Evolutionary conservation across 345 rosid genomes (phyloP), one percentile per base, ranked within the genome.

Genomic region (Ricinus communis): DNA sequence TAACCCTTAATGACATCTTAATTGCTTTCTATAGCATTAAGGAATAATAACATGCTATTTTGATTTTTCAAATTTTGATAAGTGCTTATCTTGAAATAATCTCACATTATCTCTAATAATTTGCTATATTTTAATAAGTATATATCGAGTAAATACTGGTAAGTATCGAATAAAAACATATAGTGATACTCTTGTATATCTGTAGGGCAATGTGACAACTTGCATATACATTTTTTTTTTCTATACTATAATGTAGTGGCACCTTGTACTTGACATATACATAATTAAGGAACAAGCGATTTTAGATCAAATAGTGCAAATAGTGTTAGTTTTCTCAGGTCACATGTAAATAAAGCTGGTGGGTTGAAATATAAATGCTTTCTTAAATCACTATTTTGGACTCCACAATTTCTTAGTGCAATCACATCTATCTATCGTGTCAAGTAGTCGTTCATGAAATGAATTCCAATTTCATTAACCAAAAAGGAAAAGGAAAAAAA

Each of bases 281-380:
- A 25, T 22, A 43, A 1, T 62, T 40, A 40, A 38, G 66, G 14
- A n/a, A 45, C 66, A 45, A 62, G 66, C 27, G 21, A 22, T 10
- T 40, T 21, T 5, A 9, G 28, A 62, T n/a, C 8, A 59, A 55
- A 59, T 36, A 36, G 25, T 60, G 27, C 45, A 7, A 1, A 15
- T 31, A 36, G 65, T 60, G 65, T 28, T 60, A 33, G 46, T 36
- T 7, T 33, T 36, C 16, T 60, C 19, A 36, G 65, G 46, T 33
- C 65, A 33, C 25, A 4, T 60, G 65, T 36, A 33, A 60, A 60
- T 38, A 60, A 60, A 27, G 9, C 36, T 36, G 45, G 45, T 60
- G 46, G 65, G 25, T 38, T 60, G 25, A 38, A 60, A 33, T 11
- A 38, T 53, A 53, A 57, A 57, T 57, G 38, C 38, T 57, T 57